These are phyloP conservation scores for Fusarium falciforme DNA, from an alignment of 2,329 filamentous ascomycete genomes.

Conservation along the genomic window DNA sequence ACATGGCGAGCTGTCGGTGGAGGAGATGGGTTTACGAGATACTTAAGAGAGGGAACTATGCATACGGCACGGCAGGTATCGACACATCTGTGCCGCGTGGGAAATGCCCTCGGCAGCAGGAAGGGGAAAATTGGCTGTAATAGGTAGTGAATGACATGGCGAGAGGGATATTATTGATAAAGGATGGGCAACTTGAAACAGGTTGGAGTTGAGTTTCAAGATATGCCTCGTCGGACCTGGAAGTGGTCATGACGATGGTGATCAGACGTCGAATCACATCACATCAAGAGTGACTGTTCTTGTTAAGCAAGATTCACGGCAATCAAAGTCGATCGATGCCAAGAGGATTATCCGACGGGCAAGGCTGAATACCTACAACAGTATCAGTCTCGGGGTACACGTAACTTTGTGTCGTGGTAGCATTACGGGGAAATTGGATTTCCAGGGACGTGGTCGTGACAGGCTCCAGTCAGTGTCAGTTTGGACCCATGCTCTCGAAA, in stretches of 20 bases:
- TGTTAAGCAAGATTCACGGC: neutral
- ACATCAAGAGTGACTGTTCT: neutral
- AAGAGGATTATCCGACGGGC: neutral
- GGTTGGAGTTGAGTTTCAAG: constrained; percentile 33
- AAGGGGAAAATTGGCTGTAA: neutral
- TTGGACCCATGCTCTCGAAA: constrained; percentile 30
- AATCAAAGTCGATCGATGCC: neutral
- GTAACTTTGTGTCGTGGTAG: neutral
- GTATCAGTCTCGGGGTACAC: neutral
- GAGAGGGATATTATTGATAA: constrained; percentile 5
- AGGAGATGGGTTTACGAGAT: constrained; percentile 10
- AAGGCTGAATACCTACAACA: constrained; percentile 5
- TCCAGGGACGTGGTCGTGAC: constrained; percentile 39
- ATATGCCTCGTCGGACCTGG: constrained; percentile 30
- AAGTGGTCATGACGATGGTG: constrained; percentile 25
- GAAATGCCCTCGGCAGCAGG: neutral
- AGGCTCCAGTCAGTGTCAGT: constrained; percentile 33
- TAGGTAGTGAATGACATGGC: constrained; percentile 1
- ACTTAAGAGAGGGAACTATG: constrained; percentile 2
- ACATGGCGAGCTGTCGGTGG: constrained; percentile 24
- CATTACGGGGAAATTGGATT: constrained; percentile 33
- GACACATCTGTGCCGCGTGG: neutral
- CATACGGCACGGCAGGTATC: constrained; percentile 4
- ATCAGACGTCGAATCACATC: neutral
- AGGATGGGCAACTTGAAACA: constrained; percentile 25